Conservation (phyloP, 495 filamentous ascomycete genomes). For the Penicillium simplicissimum region DNA sequence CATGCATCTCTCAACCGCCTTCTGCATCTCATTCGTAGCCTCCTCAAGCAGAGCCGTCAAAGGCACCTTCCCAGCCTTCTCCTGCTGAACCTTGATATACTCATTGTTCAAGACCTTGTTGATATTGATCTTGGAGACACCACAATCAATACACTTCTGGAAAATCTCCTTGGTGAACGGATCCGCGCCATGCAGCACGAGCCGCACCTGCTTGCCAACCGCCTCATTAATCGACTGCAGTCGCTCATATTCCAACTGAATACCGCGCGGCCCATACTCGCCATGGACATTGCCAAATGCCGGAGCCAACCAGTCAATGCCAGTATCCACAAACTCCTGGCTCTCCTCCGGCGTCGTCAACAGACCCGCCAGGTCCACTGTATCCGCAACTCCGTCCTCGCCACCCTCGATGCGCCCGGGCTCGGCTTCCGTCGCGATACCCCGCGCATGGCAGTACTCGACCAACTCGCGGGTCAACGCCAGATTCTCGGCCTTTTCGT, state of each 20-base stretch:
- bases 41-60: slow-evolving; percentile 72
- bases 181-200: slow-evolving; percentile 80
- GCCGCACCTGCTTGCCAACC: slow-evolving; percentile 60
- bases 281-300: slow-evolving; percentile 89
- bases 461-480: slow-evolving; percentile 68
- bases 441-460: slow-evolving; percentile 68
- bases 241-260: slow-evolving; percentile 71
- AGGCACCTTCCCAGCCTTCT: slow-evolving; percentile 64
- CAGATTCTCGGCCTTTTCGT: slow-evolving; percentile 81
- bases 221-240: slow-evolving; percentile 61
- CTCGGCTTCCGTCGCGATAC: slow-evolving; percentile 79
- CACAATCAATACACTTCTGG: slow-evolving; percentile 63
- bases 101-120: slow-evolving; percentile 79
- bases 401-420: slow-evolving; percentile 82
- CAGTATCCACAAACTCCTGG: slow-evolving; percentile 72
- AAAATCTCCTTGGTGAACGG: slow-evolving; percentile 71
- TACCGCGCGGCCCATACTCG: slow-evolving; percentile 73
- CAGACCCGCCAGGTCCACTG: slow-evolving; percentile 69
- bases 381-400: slow-evolving; percentile 80
- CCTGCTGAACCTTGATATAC: slow-evolving; percentile 63
- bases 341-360: slow-evolving; percentile 80
- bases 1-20: slow-evolving; percentile 72
- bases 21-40: slow-evolving; percentile 71
- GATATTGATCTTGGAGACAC: slow-evolving; percentile 79
- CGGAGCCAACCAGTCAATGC: slow-evolving; percentile 81